phyloP scores from a whole-genome alignment of 2,329 filamentous ascomycete species.

The Aspergillus novoparasiticus region DNA sequence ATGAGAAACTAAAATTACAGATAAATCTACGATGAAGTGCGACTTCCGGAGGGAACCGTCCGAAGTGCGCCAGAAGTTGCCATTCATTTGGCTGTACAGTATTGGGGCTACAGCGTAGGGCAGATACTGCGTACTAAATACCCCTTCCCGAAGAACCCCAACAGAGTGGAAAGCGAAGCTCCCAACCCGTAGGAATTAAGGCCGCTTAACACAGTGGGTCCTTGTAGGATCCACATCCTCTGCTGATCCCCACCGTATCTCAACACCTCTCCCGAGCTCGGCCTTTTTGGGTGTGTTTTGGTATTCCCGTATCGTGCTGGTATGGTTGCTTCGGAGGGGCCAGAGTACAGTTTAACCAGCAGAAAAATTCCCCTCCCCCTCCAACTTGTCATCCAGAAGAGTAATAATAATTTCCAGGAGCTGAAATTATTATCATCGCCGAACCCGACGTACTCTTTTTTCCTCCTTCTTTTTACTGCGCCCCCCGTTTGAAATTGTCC shows the following conservation, averaged over 20 bases:
- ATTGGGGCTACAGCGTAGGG: constrained; percentile 31
- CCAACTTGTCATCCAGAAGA: constrained; percentile 2
- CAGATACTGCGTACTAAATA: constrained; percentile 27
- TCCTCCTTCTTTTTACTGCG: constrained; percentile 2
- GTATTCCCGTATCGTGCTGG: background rate
- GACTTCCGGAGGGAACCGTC: constrained; percentile 10
- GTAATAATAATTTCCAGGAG: constrained; percentile 2
- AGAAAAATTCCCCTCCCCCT: constrained; percentile 9
- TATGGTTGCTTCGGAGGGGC: background rate
- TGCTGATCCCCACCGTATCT: constrained; percentile 19
- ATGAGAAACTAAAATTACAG: constrained; percentile 7
- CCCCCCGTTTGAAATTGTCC: constrained; percentile 3
- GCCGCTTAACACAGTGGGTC: constrained; percentile 14
- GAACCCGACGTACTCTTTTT: constrained; percentile 2
- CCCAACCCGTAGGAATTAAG: constrained; percentile 18
- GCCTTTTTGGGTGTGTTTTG: constrained; percentile 13
- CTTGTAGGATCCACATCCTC: constrained; percentile 7
- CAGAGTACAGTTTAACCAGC: background rate
- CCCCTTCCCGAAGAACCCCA: constrained; percentile 20
- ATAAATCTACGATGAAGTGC: constrained; percentile 9
- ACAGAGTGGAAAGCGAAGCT: constrained; percentile 10
- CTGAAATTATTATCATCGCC: constrained; percentile 6
- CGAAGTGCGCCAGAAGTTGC: constrained; percentile 4
- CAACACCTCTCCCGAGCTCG: constrained; percentile 19
- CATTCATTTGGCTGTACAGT: constrained; percentile 17